Base-by-base conservation (phyloP, 148 eudicot genomes). In the Fagopyrum tataricum region DNA sequence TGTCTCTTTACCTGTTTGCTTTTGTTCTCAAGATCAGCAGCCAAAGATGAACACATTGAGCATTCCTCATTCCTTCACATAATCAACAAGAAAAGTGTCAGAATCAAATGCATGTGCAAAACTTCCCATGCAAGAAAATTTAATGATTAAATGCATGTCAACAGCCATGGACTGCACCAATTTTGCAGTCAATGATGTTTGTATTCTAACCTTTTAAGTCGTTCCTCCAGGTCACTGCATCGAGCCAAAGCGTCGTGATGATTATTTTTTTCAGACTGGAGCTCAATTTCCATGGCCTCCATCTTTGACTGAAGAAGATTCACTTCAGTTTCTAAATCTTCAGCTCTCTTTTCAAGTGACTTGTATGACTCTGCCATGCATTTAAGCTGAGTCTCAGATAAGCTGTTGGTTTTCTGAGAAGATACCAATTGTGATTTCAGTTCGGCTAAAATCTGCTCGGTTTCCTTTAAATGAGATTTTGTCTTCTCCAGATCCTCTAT, bases 301-400 rank as follows among this genome's bases (percentile, higher is more conserved):
- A 80, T 73, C 78, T 87, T 87, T 4, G 78, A 76, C 21, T 46
- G 80, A 20, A 94, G 84, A 20, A 81, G 80, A 77, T 86, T 85
- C 31, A 90, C 81, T 85, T 91, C 93, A 58, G 75, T 73, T 73
- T 91, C 88, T 39, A 90, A 81, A 72, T 88, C 88, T 79, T 82
- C 96, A 43, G 93, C 89, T 55, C 86, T 88, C 49, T 79, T 85
- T 85, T 94, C 97, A 21, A 91, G 91, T 61, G 91, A 80, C 68
- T 84, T 91, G 78, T 94, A 94, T 0, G 98, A 94, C 73, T 91
- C 98, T 9, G 97, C 89, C 97, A 94, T 91, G 79, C 98, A 94
- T 79, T 89, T 94, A 71, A 94, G 88, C 79, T 91, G 98, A 77
- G 98, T 94, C 82, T 94, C 98, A 44, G 96, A 85, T 80, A 91